phyloP scores from a whole-genome alignment of 164 flowering plant genomes.

The Chloranthus sessilifolius region DNA sequence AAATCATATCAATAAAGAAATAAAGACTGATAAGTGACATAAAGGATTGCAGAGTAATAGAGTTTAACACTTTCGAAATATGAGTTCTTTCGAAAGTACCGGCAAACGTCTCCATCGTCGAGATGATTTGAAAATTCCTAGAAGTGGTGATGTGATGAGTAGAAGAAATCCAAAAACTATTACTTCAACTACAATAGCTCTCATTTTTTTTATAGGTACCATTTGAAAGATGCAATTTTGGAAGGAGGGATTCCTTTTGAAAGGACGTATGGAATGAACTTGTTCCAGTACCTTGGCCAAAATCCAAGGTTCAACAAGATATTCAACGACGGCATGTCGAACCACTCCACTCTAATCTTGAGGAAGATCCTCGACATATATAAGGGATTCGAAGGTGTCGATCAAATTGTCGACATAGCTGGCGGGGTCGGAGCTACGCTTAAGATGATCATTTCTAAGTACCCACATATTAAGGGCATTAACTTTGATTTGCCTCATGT shows the following conservation, averaged over 20 bases:
- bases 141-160: too few species aligned
- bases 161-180: too few species aligned
- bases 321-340: neutral
- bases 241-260: constrained; percentile 1
- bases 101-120: too few species aligned
- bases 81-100: too few species aligned
- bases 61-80: too few species aligned
- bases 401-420: constrained; percentile 7
- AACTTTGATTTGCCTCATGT: constrained; percentile 10
- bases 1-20: too few species aligned
- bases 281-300: neutral
- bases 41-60: too few species aligned
- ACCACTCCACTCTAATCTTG: neutral
- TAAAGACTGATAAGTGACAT: too few species aligned
- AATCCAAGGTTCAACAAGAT: neutral
- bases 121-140: too few species aligned
- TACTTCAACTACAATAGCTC: too few species aligned
- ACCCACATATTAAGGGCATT: constrained; percentile 7
- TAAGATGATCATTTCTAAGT: neutral
- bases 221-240: constrained; percentile 1
- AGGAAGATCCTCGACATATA: constrained; percentile 1
- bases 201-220: neutral
- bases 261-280: neutral
- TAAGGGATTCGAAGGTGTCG: constrained; percentile 10
- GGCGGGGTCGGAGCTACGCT: constrained; percentile 10